Evolutionary conservation across 108 stramenopile species (phyloP).

Genomic region (Schizochytrium sp.): DNA sequence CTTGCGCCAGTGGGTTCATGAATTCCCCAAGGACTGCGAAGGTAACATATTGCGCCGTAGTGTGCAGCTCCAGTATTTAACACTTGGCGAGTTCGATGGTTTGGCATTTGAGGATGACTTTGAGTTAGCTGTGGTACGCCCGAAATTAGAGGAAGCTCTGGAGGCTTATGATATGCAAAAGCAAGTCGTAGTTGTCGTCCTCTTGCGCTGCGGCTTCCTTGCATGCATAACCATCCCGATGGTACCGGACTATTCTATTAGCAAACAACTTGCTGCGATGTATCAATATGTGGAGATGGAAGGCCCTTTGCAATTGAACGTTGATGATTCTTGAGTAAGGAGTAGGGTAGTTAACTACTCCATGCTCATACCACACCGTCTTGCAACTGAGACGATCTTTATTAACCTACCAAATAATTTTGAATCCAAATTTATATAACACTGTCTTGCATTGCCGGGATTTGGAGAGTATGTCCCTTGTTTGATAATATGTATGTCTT

Average conservation of each 20-base stretch:
- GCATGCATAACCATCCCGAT: slow-evolving; percentile 30
- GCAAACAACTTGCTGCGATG: slow-evolving; percentile 50
- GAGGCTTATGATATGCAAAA: slow-evolving; percentile 21
- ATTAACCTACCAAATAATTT: background rate
- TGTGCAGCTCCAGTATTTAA: slow-evolving; percentile 49
- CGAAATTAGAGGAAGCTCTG: slow-evolving; percentile 27
- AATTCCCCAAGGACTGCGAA: background rate
- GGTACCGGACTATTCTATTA: slow-evolving; percentile 52
- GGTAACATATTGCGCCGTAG: background rate
- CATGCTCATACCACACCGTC: background rate
- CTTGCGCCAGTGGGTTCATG: slow-evolving; percentile 20
- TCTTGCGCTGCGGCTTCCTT: slow-evolving; percentile 25
- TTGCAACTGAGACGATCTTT: background rate
- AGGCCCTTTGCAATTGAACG: slow-evolving; percentile 41
- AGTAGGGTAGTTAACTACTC: background rate
- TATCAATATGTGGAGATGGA: slow-evolving; percentile 50
- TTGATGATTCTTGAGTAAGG: background rate
- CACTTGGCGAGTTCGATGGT: slow-evolving; percentile 46
- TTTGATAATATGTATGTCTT: too few relatives aligned
- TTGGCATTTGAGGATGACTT: slow-evolving; percentile 49
- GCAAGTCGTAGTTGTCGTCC: slow-evolving; percentile 24
- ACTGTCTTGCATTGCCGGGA: too few relatives aligned
- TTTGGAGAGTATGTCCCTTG: too few relatives aligned
- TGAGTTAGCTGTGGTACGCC: slow-evolving; percentile 38
- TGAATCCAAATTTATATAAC: too few relatives aligned